A percentile compares a stretch with the other conserved stretches of the same genome.
Evolutionary conservation across 345 rosid genomes (phyloP).

Genomic region (Populus euphratica): DNA sequence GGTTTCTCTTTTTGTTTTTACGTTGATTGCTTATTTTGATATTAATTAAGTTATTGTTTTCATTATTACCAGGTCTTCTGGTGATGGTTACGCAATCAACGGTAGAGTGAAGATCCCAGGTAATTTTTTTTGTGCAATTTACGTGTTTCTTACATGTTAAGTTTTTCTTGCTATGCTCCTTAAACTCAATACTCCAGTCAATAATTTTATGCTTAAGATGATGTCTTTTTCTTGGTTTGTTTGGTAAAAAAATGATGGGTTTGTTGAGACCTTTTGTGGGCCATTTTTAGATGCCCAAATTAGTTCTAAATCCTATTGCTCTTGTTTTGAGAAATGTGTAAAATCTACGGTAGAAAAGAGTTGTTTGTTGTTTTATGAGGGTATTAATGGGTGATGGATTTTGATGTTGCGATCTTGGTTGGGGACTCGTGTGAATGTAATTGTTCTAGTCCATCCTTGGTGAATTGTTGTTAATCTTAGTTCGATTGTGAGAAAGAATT

Average conservation of each 20-base stretch:
- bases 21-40: not conserved
- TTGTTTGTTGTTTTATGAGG: not conserved
- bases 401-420: not conserved
- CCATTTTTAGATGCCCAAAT: too few species aligned
- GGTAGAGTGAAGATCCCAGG: conserved; percentile 82
- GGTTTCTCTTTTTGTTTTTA: not conserved
- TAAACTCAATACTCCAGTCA: not conserved
- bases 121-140: conserved; percentile 3
- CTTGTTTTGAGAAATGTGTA: not conserved
- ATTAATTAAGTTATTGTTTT: not conserved
- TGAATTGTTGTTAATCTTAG: not conserved
- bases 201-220: not conserved
- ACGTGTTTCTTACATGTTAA: not conserved
- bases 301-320: not conserved
- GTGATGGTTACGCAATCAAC: conserved; percentile 61
- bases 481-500: not conserved
- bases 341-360: not conserved
- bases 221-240: not conserved
- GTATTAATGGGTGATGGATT: not conserved
- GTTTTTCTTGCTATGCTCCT: not conserved
- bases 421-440: not conserved
- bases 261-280: too few species aligned
- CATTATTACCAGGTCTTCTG: conserved; percentile 46
- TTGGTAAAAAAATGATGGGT: not conserved
- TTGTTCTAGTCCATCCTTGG: not conserved